Percentiles rank a stretch among this genome's conserved stretches.
phyloP scores from a whole-genome alignment of 176 grass and related monocot genomes.

The Olyra latifolia region DNA sequence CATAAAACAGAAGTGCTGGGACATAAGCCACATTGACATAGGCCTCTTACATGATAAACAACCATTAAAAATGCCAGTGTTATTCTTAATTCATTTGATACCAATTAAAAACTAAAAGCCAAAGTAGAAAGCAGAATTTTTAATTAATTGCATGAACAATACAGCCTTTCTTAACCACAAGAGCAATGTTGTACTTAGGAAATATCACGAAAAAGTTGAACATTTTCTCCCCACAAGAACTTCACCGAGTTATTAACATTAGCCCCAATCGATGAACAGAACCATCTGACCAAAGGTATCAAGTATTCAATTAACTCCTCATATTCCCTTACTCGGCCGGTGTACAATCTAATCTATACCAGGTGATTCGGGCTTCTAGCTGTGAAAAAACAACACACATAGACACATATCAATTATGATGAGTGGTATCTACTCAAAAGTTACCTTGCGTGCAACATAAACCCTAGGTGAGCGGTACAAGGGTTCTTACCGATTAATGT shows the following conservation, averaged over 20 bases:
- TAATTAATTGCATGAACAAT: not conserved
- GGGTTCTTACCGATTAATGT: constrained; percentile 66
- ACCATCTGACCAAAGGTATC: not conserved
- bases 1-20: not conserved
- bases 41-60: not conserved
- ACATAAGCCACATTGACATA: not conserved
- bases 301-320: not conserved
- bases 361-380: not conserved
- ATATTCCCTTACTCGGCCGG: not conserved
- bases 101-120: not conserved
- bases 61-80: not conserved
- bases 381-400: not conserved
- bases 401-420: not conserved
- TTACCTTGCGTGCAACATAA: constrained; percentile 2
- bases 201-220: not conserved
- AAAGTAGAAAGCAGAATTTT: not conserved
- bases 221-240: not conserved
- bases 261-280: not conserved
- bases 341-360: not conserved
- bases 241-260: not conserved
- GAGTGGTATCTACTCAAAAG: not conserved
- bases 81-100: not conserved
- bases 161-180: not conserved
- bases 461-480: constrained; percentile 25
- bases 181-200: not conserved